A percentile compares a stretch with the other conserved stretches of the same genome.
phyloP scores from a whole-genome alignment of 768 basidiomycete genomes.

The Terana coerulea region DNA sequence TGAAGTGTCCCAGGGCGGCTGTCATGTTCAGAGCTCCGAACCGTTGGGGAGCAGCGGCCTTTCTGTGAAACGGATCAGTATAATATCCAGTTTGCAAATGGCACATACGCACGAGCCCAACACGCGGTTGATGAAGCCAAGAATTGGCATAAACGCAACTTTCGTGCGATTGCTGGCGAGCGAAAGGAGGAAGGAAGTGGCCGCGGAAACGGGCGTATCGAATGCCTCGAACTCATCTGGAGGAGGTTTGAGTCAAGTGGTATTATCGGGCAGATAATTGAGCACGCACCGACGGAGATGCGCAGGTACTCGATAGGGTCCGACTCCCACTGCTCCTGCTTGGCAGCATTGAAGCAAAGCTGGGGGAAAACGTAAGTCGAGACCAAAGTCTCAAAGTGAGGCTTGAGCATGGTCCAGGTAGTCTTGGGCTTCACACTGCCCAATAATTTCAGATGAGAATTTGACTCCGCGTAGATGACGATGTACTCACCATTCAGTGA shows the following conservation, averaged over 20 bases:
- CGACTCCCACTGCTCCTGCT: slow-evolving; percentile 68
- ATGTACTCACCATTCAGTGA: slow-evolving; percentile 73
- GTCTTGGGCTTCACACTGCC: slow-evolving; percentile 85
- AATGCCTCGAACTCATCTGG: slow-evolving; percentile 81
- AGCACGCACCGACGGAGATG: slow-evolving; percentile 58
- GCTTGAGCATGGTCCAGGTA: slow-evolving; percentile 87
- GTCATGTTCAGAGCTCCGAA: slow-evolving; percentile 88
- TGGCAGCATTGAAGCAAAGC: slow-evolving; percentile 69
- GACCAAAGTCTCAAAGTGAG: slow-evolving; percentile 76
- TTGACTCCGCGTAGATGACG: neutral
- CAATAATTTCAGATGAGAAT: neutral
- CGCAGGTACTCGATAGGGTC: slow-evolving; percentile 85
- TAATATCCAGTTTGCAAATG: neutral
- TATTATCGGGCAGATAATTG: neutral
- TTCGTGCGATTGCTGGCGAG: slow-evolving; percentile 79
- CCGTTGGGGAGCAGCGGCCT: slow-evolving; percentile 56
- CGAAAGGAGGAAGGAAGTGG: slow-evolving; percentile 75
- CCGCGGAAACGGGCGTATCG: slow-evolving; percentile 72
- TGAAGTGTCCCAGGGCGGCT: slow-evolving; percentile 68
- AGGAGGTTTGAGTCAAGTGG: neutral
- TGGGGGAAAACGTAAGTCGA: slow-evolving; percentile 83
- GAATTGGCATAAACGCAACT: slow-evolving; percentile 75
- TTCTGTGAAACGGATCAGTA: slow-evolving; percentile 24
- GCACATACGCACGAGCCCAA: slow-evolving; percentile 51
- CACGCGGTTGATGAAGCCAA: slow-evolving; percentile 74